Evolutionary conservation across 2,329 filamentous ascomycete species (phyloP).

Genomic region (Xylariaceae sp.): DNA sequence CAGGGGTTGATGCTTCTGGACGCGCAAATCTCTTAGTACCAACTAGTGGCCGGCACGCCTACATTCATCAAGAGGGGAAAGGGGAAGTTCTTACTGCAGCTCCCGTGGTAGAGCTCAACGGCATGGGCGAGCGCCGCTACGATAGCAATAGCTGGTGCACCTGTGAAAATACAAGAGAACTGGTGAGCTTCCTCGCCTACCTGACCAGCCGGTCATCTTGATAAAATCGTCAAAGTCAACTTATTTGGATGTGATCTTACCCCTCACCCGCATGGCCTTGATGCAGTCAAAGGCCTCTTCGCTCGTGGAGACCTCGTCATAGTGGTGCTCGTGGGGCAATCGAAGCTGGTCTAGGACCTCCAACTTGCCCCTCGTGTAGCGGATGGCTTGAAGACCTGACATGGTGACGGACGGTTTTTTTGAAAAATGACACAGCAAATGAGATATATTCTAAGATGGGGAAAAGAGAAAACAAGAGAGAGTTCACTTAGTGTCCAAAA

Average conservation of each 20-base stretch:
- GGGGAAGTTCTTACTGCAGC: conserved; percentile 35
- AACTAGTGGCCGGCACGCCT: neutral
- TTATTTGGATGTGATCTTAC: conserved; percentile 22
- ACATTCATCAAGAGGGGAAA: neutral
- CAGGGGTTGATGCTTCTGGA: conserved; percentile 37
- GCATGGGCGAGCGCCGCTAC: conserved; percentile 88
- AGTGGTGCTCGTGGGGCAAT: conserved; percentile 73
- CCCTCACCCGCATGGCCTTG: conserved; percentile 71
- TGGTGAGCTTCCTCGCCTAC: neutral
- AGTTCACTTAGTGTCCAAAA: no score
- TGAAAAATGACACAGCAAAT: neutral
- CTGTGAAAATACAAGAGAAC: conserved; percentile 31
- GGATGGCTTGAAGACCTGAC: conserved; percentile 69
- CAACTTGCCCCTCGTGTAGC: conserved; percentile 65
- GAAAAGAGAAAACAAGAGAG: no score
- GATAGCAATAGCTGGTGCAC: conserved; percentile 93
- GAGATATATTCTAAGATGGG: neutral
- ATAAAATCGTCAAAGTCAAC: neutral
- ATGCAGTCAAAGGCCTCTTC: conserved; percentile 79
- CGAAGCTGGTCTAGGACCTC: conserved; percentile 80
- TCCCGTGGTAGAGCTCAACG: conserved; percentile 66
- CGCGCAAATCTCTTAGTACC: neutral
- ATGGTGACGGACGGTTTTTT: conserved; percentile 29
- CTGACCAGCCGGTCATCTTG: neutral
- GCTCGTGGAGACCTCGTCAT: conserved; percentile 64